phyloP scores from a whole-genome alignment of 2,329 filamentous ascomycete genomes.

The Coniochaeta ligniaria region DNA sequence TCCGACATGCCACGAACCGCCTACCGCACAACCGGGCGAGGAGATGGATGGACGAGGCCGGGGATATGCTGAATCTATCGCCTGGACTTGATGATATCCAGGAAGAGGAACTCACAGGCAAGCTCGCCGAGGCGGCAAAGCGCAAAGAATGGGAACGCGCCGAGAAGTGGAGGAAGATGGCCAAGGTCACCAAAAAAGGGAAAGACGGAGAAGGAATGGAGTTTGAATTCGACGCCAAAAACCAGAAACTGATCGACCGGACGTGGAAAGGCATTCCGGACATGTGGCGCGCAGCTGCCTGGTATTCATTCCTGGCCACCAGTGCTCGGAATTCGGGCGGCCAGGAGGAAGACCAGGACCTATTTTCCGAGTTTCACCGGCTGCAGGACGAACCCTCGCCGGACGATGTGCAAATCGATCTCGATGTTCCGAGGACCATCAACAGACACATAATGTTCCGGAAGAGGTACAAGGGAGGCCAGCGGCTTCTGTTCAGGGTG shows the following conservation, averaged over 20 bases:
- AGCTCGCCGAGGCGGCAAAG: constrained; percentile 47
- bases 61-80: constrained; percentile 57
- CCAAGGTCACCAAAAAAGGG: constrained; percentile 45
- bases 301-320: constrained; percentile 83
- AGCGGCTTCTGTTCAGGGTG: constrained; percentile 85
- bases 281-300: constrained; percentile 85
- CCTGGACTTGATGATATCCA: constrained; percentile 48
- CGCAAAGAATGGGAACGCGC: constrained; percentile 56
- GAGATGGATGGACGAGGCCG: constrained; percentile 56
- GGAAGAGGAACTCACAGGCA: constrained; percentile 48
- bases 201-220: constrained; percentile 50
- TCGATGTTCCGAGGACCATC: constrained; percentile 93
- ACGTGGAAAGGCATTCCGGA: constrained; percentile 99
- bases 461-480: constrained; percentile 81
- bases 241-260: constrained; percentile 79
- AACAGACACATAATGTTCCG: constrained; percentile 97
- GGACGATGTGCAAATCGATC: constrained; percentile 94
- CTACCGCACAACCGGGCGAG: constrained; percentile 55
- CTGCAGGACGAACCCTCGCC: constrained; percentile 69
- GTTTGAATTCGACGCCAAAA: constrained; percentile 73
- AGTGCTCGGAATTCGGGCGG: constrained; percentile 62
- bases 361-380: constrained; percentile 65
- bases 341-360: constrained; percentile 61
- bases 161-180: constrained; percentile 64
- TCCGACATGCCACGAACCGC: constrained; percentile 51